Percentiles rank a stretch among this genome's conserved stretches.
These are phyloP conservation scores for Coriaria nepalensis DNA, from an alignment of 306 rosid species.

Conservation along the genomic window DNA sequence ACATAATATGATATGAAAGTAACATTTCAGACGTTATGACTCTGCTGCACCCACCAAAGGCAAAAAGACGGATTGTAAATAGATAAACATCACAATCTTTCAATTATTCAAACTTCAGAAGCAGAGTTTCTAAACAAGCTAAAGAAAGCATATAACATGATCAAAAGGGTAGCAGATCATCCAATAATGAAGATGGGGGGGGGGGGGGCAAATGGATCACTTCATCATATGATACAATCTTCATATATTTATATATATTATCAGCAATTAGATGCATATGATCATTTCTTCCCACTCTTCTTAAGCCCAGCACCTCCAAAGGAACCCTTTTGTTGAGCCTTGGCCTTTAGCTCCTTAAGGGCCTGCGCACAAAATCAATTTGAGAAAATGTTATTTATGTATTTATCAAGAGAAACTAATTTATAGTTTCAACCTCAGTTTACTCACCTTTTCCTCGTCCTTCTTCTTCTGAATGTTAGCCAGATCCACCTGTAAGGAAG, in stretches of 20 bases:
- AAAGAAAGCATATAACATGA: too few species aligned
- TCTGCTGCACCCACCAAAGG: too few species aligned
- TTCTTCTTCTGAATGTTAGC: constrained; percentile 90
- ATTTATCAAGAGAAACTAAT: not conserved
- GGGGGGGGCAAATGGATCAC: too few species aligned
- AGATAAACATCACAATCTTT: too few species aligned
- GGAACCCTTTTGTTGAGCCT: constrained; percentile 60
- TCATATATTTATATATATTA: constrained; percentile 8
- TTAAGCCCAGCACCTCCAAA: constrained; percentile 83
- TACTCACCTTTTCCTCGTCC: constrained; percentile 79
- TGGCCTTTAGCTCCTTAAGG: constrained; percentile 62
- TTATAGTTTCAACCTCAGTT: not conserved
- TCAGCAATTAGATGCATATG: not conserved
- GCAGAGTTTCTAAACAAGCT: too few species aligned
- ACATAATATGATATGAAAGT: too few species aligned
- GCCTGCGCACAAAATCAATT: constrained; percentile 35
- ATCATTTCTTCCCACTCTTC: constrained; percentile 82
- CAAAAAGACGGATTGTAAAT: too few species aligned
- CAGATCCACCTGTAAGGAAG: constrained; percentile 44
- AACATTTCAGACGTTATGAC: too few species aligned
- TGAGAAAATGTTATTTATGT: constrained; percentile 2
- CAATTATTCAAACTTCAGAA: too few species aligned
- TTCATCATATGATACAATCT: constrained; percentile 1
- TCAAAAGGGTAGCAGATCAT: too few species aligned
- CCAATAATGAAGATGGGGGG: too few species aligned